phyloP scores from a whole-genome alignment of 495 filamentous ascomycete species.

The Podospora bellae-mahoneyi region DNA sequence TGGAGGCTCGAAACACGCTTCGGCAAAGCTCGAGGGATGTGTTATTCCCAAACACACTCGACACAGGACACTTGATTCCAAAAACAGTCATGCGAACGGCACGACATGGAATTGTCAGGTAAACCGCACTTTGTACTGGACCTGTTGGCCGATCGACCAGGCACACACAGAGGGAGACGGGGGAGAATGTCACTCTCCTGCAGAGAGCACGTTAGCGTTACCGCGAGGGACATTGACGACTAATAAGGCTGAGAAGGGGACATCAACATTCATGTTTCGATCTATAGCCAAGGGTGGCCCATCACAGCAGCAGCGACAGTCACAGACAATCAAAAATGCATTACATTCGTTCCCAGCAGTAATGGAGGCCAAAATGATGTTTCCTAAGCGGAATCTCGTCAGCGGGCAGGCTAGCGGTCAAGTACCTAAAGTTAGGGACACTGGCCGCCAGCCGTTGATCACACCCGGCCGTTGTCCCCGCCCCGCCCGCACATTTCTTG shows the following conservation, averaged over 20 bases:
- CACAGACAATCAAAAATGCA: not conserved
- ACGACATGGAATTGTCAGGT: conserved; percentile 8
- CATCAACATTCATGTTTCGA: too few relatives aligned
- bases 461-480: conserved; percentile 1
- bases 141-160: conserved; percentile 9
- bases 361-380: not conserved
- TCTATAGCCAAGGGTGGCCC: not conserved
- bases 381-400: not conserved
- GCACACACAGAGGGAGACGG: not conserved
- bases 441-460: conserved; percentile 3
- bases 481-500: conserved; percentile 6
- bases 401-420: not conserved
- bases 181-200: not conserved
- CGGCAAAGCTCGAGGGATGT: conserved; percentile 20
- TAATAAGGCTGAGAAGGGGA: too few relatives aligned
- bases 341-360: not conserved
- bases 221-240: not conserved
- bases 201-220: not conserved
- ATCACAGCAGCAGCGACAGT: not conserved
- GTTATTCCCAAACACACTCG: conserved; percentile 26
- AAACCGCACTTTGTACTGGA: not conserved
- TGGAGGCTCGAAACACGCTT: conserved; percentile 13
- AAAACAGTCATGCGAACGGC: conserved; percentile 10
- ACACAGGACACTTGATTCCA: conserved; percentile 17
- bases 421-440: conserved; percentile 4